Evolutionary conservation across 345 rosid genomes (phyloP).

Genomic region (Alliaria petiolata): DNA sequence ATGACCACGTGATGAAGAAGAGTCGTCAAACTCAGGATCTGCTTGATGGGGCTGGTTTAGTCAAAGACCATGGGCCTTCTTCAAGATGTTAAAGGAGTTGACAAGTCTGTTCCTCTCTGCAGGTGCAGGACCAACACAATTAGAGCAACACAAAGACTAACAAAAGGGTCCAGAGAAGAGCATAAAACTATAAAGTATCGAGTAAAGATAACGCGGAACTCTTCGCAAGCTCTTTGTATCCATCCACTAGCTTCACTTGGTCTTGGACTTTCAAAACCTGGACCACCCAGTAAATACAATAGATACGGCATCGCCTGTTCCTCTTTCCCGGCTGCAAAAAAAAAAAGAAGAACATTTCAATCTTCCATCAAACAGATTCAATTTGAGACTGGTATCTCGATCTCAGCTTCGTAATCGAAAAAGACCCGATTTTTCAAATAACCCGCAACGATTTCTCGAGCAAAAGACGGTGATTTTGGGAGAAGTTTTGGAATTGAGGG

Average conservation of each 20-base stretch:
- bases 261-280: conserved; percentile 83
- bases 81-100: conserved; percentile 72
- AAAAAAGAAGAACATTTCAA: too few relatives aligned
- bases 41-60: too few relatives aligned
- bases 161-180: not conserved
- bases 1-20: too few relatives aligned
- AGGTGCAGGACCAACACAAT: conserved; percentile 24
- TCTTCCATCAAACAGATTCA: too few relatives aligned
- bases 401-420: not conserved
- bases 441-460: conserved; percentile 86
- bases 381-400: not conserved
- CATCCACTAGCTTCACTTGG: conserved; percentile 86
- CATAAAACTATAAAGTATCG: conserved; percentile 24
- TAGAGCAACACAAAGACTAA: not conserved
- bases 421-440: not conserved
- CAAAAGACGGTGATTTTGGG: conserved; percentile 65
- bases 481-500: conserved; percentile 31
- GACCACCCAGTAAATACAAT: conserved; percentile 84
- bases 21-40: too few relatives aligned
- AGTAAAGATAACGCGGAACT: conserved; percentile 82
- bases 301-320: conserved; percentile 71
- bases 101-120: conserved; percentile 97
- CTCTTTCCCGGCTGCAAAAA: conserved; percentile 67
- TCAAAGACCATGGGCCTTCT: too few relatives aligned
- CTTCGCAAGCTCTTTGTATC: conserved; percentile 85